A percentile compares a stretch with the other conserved stretches of the same genome.
Conservation (phyloP, 257 asterid species). For the Buddleja alternifolia region DNA sequence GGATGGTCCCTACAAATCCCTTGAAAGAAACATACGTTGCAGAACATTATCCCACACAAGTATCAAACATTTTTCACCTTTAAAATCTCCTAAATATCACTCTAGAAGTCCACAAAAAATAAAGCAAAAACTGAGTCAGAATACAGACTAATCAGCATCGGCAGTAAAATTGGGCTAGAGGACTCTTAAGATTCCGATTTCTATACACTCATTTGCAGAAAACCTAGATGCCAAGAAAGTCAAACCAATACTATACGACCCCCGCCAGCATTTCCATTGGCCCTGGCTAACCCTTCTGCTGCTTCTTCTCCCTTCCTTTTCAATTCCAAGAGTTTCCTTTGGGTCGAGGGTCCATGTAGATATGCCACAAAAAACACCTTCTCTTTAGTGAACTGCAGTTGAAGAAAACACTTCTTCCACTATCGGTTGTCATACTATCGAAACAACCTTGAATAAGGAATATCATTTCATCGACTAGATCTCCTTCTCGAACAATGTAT, state of each 20-base stretch:
- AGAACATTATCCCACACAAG: not conserved
- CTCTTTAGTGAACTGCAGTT: conserved; percentile 83
- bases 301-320: conserved; percentile 81
- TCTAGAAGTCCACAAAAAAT: conserved; percentile 16
- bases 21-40: conserved; percentile 25
- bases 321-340: conserved; percentile 72
- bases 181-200: conserved; percentile 84
- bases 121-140: conserved; percentile 22
- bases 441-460: conserved; percentile 96
- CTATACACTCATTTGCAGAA: conserved; percentile 90
- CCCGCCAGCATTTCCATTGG: conserved; percentile 41
- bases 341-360: conserved; percentile 97
- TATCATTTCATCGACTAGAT: conserved; percentile 97
- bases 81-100: conserved; percentile 28
- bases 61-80: conserved; percentile 39
- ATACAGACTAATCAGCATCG: conserved; percentile 61
- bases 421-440: conserved; percentile 97
- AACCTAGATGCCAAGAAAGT: conserved; percentile 83
- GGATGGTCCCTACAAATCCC: conserved; percentile 34
- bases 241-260: conserved; percentile 78
- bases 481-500: conserved; percentile 96
- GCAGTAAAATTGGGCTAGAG: conserved; percentile 94
- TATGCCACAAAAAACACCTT: conserved; percentile 95
- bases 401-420: conserved; percentile 96
- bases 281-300: conserved; percentile 50